phyloP scores from a whole-genome alignment of 225 moss, liverwort and hornwort genomes.

The Sphagnum contortum region DNA sequence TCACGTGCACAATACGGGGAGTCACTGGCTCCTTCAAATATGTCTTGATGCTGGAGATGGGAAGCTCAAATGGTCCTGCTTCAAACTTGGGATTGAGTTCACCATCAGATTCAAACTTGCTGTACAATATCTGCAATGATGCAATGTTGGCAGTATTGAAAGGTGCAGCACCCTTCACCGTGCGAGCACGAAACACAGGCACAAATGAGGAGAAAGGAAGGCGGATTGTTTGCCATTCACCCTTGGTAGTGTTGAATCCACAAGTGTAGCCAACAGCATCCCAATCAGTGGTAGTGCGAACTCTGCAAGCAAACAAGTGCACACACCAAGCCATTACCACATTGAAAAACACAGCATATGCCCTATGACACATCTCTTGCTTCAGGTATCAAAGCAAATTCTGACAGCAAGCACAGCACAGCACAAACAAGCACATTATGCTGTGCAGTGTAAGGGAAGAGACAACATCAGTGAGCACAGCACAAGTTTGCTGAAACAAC shows the following conservation, averaged over 20 bases:
- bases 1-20: slow-evolving; percentile 75
- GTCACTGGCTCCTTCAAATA: slow-evolving; percentile 58
- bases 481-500: too few species aligned
- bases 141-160: slow-evolving; percentile 47
- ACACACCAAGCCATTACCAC: too few species aligned
- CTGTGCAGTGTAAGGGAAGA: too few species aligned
- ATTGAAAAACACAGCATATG: too few species aligned
- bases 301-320: slow-evolving; percentile 18
- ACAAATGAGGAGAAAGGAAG: slow-evolving; percentile 64
- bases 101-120: slow-evolving; percentile 84
- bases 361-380: too few species aligned
- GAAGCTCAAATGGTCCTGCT: slow-evolving; percentile 73
- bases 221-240: slow-evolving; percentile 70
- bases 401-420: too few species aligned
- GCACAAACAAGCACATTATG: too few species aligned
- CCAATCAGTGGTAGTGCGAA: slow-evolving; percentile 72
- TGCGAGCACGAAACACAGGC: slow-evolving; percentile 66
- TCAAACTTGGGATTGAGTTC: slow-evolving; percentile 72
- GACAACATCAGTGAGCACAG: too few species aligned
- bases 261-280: slow-evolving; percentile 77
- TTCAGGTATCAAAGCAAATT: too few species aligned
- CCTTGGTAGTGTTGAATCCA: slow-evolving; percentile 61
- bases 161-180: slow-evolving; percentile 49
- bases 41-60: slow-evolving; percentile 57
- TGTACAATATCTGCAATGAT: slow-evolving; percentile 81